Evolutionary conservation across 192 early-diverging fungal genomes (phyloP).

Genomic region (Coemansia sp.): DNA sequence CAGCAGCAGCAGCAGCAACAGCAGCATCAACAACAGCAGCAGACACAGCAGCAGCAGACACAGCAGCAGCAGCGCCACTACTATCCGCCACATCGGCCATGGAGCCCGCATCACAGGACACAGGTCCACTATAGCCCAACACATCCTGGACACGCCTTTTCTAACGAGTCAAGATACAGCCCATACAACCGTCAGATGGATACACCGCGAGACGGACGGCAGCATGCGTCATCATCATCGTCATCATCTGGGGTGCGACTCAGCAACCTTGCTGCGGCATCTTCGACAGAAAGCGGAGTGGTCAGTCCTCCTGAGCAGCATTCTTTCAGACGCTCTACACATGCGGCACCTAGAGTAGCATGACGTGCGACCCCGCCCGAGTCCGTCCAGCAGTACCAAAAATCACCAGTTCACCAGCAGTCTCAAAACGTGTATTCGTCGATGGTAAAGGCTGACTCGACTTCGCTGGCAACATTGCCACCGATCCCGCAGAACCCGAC

Average conservation of each 20-base stretch:
- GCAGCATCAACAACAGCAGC: slow-evolving; percentile 16
- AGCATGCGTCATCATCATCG: slow-evolving; percentile 16
- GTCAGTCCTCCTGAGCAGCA: slow-evolving; percentile 13
- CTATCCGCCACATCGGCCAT: slow-evolving; percentile 36
- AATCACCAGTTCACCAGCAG: not conserved
- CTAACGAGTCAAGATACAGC: slow-evolving; percentile 40
- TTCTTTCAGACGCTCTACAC: slow-evolving; percentile 16
- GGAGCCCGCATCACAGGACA: slow-evolving; percentile 50
- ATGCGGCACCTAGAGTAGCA: slow-evolving; percentile 25
- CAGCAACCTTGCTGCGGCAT: slow-evolving; percentile 11
- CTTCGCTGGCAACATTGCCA: slow-evolving; percentile 1
- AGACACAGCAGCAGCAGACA: slow-evolving; percentile 7
- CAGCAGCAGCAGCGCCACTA: slow-evolving; percentile 25
- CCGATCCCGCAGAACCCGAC: slow-evolving; percentile 7
- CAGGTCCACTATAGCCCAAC: slow-evolving; percentile 40
- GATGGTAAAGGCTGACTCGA: not conserved
- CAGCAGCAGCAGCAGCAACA: slow-evolving; percentile 9
- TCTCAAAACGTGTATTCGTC: slow-evolving; percentile 5
- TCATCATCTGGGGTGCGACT: slow-evolving; percentile 16
- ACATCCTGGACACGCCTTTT: slow-evolving; percentile 22
- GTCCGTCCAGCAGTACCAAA: slow-evolving; percentile 5
- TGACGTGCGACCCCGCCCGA: not conserved
- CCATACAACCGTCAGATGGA: slow-evolving; percentile 43
- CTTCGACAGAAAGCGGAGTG: slow-evolving; percentile 3
- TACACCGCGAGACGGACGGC: slow-evolving; percentile 31